phyloP scores from a whole-genome alignment of 2,329 filamentous ascomycete species.

The Gyromitra esculenta region DNA sequence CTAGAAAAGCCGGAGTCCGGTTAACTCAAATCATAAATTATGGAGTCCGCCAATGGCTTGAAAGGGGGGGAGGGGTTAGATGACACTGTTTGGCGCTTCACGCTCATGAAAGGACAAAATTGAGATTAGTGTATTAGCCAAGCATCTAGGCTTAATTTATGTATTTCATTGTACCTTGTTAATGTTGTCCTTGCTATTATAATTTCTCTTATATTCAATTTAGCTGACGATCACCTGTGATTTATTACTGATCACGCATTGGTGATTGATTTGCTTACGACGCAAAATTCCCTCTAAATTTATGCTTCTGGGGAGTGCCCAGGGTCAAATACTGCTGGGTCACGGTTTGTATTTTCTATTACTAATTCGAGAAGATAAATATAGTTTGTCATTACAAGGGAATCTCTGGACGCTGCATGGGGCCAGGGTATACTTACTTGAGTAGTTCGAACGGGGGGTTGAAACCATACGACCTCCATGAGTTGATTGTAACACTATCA shows the following conservation, averaged over 20 bases:
- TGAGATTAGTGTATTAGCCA: conserved; percentile 28
- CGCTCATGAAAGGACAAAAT: not conserved
- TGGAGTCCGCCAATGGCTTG: not conserved
- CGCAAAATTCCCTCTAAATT: not conserved
- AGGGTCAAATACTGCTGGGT: not conserved
- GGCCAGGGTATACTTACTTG: not conserved
- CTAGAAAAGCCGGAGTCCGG: conserved; percentile 9
- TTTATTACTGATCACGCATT: not conserved
- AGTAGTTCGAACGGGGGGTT: not conserved
- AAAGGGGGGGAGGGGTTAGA: not conserved
- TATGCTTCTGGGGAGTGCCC: no score
- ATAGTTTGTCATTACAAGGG: not conserved
- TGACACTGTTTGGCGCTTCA: not conserved
- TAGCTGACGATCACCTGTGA: not conserved
- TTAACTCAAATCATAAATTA: not conserved
- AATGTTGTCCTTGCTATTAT: not conserved
- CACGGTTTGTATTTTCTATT: not conserved
- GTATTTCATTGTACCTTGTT: conserved; percentile 10
- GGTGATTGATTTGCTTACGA: not conserved
- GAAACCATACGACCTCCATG: not conserved
- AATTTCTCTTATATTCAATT: not conserved
- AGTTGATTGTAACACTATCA: not conserved
- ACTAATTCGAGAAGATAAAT: not conserved
- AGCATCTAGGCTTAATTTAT: conserved; percentile 15
- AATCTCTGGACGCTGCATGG: not conserved